Evolutionary conservation across 2,329 filamentous ascomycete genomes (phyloP).

Genomic region (Fusarium subglutinans): DNA sequence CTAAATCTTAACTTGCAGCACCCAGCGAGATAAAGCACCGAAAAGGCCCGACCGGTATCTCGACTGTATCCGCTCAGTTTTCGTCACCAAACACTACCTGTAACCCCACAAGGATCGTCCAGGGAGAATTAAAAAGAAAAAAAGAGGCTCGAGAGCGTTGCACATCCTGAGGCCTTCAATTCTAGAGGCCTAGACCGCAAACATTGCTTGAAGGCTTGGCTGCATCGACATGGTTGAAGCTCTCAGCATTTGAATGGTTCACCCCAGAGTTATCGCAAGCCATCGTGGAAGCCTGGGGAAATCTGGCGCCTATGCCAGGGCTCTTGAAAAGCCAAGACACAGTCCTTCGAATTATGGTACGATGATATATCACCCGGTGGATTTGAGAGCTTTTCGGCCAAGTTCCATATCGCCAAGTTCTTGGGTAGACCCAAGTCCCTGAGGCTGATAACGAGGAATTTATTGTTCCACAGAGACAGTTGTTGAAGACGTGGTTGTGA

Average conservation of each 20-base stretch:
- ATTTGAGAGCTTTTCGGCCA: constrained; percentile 27
- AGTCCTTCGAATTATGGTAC: constrained; percentile 17
- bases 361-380: background rate
- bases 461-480: background rate
- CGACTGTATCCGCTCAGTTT: constrained; percentile 6
- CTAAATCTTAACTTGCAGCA: constrained; percentile 6
- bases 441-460: constrained; percentile 2
- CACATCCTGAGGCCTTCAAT: constrained; percentile 15
- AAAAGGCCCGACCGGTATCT: constrained; percentile 29
- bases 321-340: constrained; percentile 12
- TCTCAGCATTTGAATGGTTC: constrained; percentile 1
- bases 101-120: constrained; percentile 24
- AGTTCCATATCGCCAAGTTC: constrained; percentile 26
- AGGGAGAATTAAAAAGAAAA: background rate
- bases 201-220: constrained; percentile 18
- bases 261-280: constrained; percentile 32
- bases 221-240: constrained; percentile 12
- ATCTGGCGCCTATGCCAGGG: constrained; percentile 24
- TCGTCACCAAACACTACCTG: constrained; percentile 4
- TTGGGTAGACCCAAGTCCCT: background rate
- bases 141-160: background rate
- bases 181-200: background rate
- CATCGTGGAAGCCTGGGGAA: constrained; percentile 25
- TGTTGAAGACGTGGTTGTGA: background rate
- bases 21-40: constrained; percentile 13